Evolutionary conservation across 2,329 filamentous ascomycete genomes (phyloP).

Genomic region (Ceratocystis albifundus): DNA sequence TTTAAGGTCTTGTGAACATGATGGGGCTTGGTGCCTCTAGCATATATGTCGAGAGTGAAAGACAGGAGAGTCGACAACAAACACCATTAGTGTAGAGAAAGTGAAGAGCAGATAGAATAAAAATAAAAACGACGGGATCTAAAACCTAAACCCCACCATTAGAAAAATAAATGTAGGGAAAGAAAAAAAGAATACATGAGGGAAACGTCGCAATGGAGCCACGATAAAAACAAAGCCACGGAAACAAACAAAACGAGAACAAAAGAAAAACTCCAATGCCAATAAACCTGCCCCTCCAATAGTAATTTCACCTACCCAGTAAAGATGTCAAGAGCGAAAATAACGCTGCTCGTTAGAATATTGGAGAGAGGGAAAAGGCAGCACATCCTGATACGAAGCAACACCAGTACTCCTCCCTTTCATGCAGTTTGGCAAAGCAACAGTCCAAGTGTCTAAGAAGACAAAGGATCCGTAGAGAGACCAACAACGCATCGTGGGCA

Average conservation of each 20-base stretch:
- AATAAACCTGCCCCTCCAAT: not conserved
- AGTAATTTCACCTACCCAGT: conserved; percentile 11
- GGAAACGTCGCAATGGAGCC: not conserved
- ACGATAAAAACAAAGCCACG: not conserved
- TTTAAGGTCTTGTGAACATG: not conserved
- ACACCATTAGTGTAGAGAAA: not conserved
- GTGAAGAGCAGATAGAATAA: conserved; percentile 1
- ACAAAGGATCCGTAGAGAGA: not conserved
- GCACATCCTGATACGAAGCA: not conserved
- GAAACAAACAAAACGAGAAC: conserved; percentile 8
- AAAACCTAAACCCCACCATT: not conserved
- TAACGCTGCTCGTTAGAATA: conserved; percentile 4
- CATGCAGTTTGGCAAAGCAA: not conserved
- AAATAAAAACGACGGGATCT: conserved; percentile 5
- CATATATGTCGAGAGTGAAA: too few relatives aligned
- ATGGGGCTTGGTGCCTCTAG: not conserved
- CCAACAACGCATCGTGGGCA: not conserved
- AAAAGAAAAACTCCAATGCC: conserved; percentile 10
- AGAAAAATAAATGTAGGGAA: conserved; percentile 1
- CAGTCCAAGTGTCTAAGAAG: conserved; percentile 8
- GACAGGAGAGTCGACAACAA: too few relatives aligned
- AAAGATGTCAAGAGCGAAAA: not conserved
- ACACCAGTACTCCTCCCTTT: not conserved
- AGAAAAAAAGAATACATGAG: not conserved
- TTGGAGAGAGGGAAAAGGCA: not conserved